A percentile compares a stretch with the other conserved stretches of the same genome.
Evolutionary conservation across 2,329 filamentous ascomycete species (phyloP).

Genomic region (Talaromyces funiculosus): DNA sequence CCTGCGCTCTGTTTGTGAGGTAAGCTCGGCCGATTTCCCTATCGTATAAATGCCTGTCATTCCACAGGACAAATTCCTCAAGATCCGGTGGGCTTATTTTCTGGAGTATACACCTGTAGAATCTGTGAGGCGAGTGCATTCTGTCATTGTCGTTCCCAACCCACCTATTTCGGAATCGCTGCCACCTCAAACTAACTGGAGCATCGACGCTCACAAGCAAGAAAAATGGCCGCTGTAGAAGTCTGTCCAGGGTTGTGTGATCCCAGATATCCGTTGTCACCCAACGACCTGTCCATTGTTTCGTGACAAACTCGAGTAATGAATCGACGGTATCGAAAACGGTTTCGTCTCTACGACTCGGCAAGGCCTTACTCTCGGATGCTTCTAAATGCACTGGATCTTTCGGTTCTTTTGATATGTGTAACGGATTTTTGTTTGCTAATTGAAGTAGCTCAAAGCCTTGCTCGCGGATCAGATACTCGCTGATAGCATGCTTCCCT

Average conservation of each 20-base stretch:
- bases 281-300: slow-evolving; percentile 75
- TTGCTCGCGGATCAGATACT: slow-evolving; percentile 79
- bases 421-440: slow-evolving; percentile 24
- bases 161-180: slow-evolving; percentile 61
- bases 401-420: slow-evolving; percentile 21
- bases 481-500: slow-evolving; percentile 83
- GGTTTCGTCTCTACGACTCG: slow-evolving; percentile 19
- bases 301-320: slow-evolving; percentile 79
- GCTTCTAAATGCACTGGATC: slow-evolving; percentile 25
- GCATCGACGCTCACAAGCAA: slow-evolving; percentile 88
- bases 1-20: slow-evolving; percentile 72
- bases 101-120: slow-evolving; percentile 42
- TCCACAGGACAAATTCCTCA: slow-evolving; percentile 55
- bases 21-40: slow-evolving; percentile 60
- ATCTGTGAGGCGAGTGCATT: slow-evolving; percentile 29
- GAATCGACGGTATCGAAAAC: slow-evolving; percentile 59
- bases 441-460: slow-evolving; percentile 71
- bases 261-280: slow-evolving; percentile 79
- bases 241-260: slow-evolving; percentile 65
- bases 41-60: slow-evolving; percentile 71
- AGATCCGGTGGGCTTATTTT: slow-evolving; percentile 49
- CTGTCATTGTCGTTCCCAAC: slow-evolving; percentile 33
- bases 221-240: slow-evolving; percentile 82
- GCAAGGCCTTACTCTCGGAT: slow-evolving; percentile 19
- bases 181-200: slow-evolving; percentile 77